These are phyloP conservation scores for Lonicera japonica DNA, from an alignment of 129 eudicot genomes.

Conservation along the genomic window DNA sequence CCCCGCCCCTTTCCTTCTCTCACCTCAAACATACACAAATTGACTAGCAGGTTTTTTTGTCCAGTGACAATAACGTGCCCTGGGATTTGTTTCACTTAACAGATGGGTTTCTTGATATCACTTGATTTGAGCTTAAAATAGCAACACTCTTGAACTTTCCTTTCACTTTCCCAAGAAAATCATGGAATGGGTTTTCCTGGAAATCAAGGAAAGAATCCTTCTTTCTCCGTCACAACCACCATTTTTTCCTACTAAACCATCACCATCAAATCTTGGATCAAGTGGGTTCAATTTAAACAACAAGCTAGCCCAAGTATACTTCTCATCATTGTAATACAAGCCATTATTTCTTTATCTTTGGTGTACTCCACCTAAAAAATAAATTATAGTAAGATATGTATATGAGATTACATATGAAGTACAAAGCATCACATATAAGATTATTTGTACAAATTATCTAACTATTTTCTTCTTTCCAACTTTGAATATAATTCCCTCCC, in stretches of 20 bases:
- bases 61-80: background rate
- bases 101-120: conserved; percentile 26
- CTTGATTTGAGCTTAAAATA: conserved; percentile 19
- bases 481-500: too few relatives aligned
- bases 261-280: conserved; percentile 22
- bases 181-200: conserved; percentile 27
- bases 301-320: conserved; percentile 74
- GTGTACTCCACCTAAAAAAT: conserved; percentile 85
- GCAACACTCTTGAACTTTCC: conserved; percentile 16
- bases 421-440: too few relatives aligned
- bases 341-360: conserved; percentile 67
- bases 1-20: too few relatives aligned
- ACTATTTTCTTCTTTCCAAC: too few relatives aligned
- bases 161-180: background rate
- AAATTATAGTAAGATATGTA: too few relatives aligned
- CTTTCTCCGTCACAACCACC: conserved; percentile 38
- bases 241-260: conserved; percentile 36
- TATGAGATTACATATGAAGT: too few relatives aligned
- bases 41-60: conserved; percentile 2
- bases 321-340: conserved; percentile 65
- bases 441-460: too few relatives aligned
- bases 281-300: conserved; percentile 35
- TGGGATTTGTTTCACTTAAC: conserved; percentile 16
- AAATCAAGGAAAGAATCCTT: conserved; percentile 1
- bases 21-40: background rate